These are phyloP conservation scores for Calophaca sinica DNA, from an alignment of 306 rosid genomes.

Conservation along the genomic window DNA sequence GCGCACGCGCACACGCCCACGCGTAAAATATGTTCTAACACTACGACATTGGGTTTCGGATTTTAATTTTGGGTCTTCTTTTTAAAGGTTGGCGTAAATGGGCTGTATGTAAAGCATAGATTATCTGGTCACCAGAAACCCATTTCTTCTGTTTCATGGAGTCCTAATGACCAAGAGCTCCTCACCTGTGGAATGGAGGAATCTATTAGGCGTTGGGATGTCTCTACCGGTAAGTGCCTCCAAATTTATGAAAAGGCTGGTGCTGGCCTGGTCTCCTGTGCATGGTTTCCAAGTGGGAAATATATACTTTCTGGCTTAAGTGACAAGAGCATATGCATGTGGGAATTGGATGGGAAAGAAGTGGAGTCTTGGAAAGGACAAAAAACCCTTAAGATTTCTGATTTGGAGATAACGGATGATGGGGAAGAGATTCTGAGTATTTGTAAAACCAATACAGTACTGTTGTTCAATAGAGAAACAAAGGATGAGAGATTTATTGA, in stretches of 20 bases:
- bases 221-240: slow-evolving; percentile 85
- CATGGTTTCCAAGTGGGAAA: slow-evolving; percentile 94
- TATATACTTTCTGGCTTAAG: slow-evolving; percentile 77
- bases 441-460: slow-evolving; percentile 63
- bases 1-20: neutral
- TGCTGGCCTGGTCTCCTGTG: slow-evolving; percentile 76
- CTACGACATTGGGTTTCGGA: slow-evolving; percentile 1
- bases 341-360: slow-evolving; percentile 96
- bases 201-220: slow-evolving; percentile 90
- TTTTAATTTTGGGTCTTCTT: slow-evolving; percentile 32
- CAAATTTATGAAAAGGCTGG: slow-evolving; percentile 83
- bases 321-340: slow-evolving; percentile 94
- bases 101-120: slow-evolving; percentile 72
- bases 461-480: slow-evolving; percentile 81
- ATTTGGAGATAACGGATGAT: slow-evolving; percentile 78
- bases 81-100: slow-evolving; percentile 68
- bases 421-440: slow-evolving; percentile 85
- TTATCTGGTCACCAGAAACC: slow-evolving; percentile 86
- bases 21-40: neutral
- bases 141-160: slow-evolving; percentile 86
- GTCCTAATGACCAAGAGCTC: slow-evolving; percentile 84
- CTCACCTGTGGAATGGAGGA: slow-evolving; percentile 98
- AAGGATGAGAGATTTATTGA: slow-evolving; percentile 76
- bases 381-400: slow-evolving; percentile 82
- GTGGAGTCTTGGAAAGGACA: slow-evolving; percentile 93